Conservation (phyloP, 2,329 filamentous ascomycete species). For the Albophoma yamanashiensis region DNA sequence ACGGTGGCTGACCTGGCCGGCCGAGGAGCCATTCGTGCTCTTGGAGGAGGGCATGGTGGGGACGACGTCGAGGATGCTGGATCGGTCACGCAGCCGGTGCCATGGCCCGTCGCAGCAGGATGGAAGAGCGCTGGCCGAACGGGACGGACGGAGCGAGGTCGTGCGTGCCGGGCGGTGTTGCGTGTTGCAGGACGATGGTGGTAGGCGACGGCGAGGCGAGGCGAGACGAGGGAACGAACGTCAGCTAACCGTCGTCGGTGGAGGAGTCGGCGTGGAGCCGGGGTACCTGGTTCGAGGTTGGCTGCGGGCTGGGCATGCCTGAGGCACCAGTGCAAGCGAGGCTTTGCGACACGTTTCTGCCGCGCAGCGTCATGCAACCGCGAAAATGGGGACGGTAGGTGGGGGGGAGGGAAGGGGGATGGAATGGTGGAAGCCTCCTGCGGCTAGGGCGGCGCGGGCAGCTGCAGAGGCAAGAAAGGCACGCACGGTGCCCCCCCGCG, state of each 20-base stretch:
- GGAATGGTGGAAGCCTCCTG: not conserved
- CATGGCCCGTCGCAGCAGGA: conserved; percentile 21
- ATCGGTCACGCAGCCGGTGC: conserved; percentile 24
- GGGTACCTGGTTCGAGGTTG: not conserved
- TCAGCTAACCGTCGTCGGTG: not conserved
- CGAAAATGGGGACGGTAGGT: not conserved
- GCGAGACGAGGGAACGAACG: not conserved
- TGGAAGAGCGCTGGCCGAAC: not conserved
- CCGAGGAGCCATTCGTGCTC: conserved; percentile 32
- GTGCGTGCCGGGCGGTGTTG: not conserved
- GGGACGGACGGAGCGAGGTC: not conserved
- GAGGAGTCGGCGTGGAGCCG: not conserved
- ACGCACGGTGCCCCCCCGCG: no score
- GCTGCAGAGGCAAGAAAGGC: not conserved
- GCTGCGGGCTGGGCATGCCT: not conserved
- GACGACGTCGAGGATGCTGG: conserved; percentile 1
- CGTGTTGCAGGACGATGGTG: not conserved
- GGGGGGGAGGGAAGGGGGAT: not conserved
- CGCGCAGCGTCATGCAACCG: not conserved
- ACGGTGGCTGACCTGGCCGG: conserved; percentile 55
- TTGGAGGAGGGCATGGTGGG: conserved; percentile 42
- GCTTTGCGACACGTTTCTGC: not conserved
- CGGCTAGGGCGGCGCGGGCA: not conserved
- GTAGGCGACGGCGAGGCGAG: not conserved
- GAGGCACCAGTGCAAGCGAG: not conserved